Evolutionary conservation across 495 filamentous ascomycete species (phyloP).

Genomic region (Podospora sp.): DNA sequence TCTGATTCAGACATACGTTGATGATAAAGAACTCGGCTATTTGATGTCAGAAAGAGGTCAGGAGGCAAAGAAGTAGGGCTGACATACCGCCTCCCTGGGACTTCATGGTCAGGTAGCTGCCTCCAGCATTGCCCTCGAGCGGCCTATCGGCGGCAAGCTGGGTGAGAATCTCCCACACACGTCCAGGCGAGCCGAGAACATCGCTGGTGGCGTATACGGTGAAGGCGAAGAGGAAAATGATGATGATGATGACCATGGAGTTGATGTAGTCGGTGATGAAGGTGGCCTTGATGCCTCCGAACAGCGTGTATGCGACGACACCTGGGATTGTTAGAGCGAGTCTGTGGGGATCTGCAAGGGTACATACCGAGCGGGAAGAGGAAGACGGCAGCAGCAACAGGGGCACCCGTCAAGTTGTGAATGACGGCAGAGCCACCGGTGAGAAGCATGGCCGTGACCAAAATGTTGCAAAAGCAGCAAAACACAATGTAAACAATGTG

Average conservation of each 20-base stretch:
- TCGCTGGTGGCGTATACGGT: slow-evolving; percentile 37
- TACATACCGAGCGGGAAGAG: slow-evolving; percentile 27
- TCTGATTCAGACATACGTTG: no score
- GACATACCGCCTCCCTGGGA: slow-evolving; percentile 44
- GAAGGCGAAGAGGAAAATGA: slow-evolving; percentile 55
- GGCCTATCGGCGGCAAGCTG: slow-evolving; percentile 8
- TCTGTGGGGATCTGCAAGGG: not conserved
- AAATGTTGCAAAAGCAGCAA: slow-evolving; percentile 22
- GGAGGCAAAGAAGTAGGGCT: not conserved
- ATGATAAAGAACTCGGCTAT: slow-evolving; percentile 13
- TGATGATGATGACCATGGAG: slow-evolving; percentile 41
- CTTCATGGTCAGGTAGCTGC: slow-evolving; percentile 57
- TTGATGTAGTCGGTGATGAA: slow-evolving; percentile 49
- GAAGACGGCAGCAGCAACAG: slow-evolving; percentile 21
- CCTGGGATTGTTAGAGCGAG: slow-evolving; percentile 17
- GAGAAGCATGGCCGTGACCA: slow-evolving; percentile 29
- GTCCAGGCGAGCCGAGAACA: slow-evolving; percentile 13
- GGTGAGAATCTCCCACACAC: slow-evolving; percentile 14
- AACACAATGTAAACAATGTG: slow-evolving; percentile 43
- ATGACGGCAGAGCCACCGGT: slow-evolving; percentile 28
- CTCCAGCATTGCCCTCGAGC: slow-evolving; percentile 50
- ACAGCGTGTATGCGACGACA: slow-evolving; percentile 36
- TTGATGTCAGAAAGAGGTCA: not conserved
- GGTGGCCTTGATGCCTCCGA: slow-evolving; percentile 42
- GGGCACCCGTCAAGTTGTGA: slow-evolving; percentile 26